Evolutionary conservation across 768 basidiomycete species (phyloP), one percentile per base, ranked within the genome.

Genomic region (Tephrocybe sp.): DNA sequence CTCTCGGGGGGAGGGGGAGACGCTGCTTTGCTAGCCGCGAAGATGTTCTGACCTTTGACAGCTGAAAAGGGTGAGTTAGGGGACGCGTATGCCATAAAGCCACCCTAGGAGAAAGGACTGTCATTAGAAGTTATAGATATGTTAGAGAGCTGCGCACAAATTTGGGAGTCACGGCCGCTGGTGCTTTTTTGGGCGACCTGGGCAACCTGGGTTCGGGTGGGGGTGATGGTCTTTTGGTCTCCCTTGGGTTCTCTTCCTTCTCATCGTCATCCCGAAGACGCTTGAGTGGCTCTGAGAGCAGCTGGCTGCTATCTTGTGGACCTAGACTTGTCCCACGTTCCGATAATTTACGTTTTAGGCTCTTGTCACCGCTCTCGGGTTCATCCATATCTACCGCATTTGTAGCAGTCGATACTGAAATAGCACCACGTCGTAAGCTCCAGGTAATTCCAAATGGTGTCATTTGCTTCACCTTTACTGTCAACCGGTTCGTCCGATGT

Each of bases 51-150:
- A 39, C 87, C 89, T 57, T 84, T 88, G 60, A 87, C 82, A 39
- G 78, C 67, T 12, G 86, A 82, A 59, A 91, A 91, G 4, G 89
- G 88, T 2, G 89, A 90, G 47, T 73, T 77, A 9, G 80, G 70
- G 2, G 87, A 84, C 11, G 89, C 88, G 58, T 89, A 92, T 2
- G 87, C 85, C 78, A 85, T 83, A 65, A 92, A 92, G 21, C 89
- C 89, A 45, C 79, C 70, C 86, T 87, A 38, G 49, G 51, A 25
- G 7, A 55, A 42, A 42, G 47, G 41, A 53, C 40, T 50, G 54
- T 46, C 50, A 49, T 30, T 51, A 47, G 19, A n/a, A 18, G n/a
- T 11, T 8, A 15, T 9, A 28, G 13, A 30, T 22, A 36, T 16
- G 9, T 39, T 18, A 39, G 28, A 72, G n/a, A 25, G 18, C 13